Evolutionary conservation across 345 rosid genomes (phyloP).

Genomic region (Eucalyptus erythrocorys): DNA sequence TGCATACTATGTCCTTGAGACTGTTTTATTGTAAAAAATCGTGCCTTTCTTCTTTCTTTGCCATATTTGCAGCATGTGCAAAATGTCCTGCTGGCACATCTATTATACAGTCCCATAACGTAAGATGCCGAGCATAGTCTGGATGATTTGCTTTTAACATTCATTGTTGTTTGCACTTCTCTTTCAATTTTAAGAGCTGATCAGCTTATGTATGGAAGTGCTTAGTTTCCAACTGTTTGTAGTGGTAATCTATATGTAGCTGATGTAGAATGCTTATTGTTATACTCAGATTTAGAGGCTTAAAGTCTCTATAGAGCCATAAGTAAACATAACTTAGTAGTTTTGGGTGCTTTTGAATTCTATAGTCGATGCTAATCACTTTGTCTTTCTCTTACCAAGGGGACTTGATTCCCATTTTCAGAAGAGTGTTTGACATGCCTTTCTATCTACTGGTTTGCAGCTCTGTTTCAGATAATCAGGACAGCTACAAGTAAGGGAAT

Average conservation of each 20-base stretch:
- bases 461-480: constrained; percentile 27
- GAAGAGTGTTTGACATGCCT: neutral
- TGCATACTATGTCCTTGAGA: neutral
- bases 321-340: neutral
- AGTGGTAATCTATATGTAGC: neutral
- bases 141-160: neutral
- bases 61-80: neutral
- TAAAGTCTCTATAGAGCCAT: neutral
- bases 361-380: neutral
- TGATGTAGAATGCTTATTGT: neutral
- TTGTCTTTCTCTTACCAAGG: neutral
- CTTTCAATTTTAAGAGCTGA: neutral
- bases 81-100: neutral
- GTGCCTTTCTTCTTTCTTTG: neutral
- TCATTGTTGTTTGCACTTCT: neutral
- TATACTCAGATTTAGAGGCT: neutral
- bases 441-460: constrained; percentile 3
- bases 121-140: neutral
- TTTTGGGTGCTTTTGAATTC: neutral
- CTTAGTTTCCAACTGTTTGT: neutral
- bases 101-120: neutral
- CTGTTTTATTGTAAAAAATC: neutral
- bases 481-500: constrained; percentile 7
- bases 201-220: neutral
- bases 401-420: neutral